phyloP scores from a whole-genome alignment of 2,329 filamentous ascomycete genomes.

The Fusarium tricinctum region DNA sequence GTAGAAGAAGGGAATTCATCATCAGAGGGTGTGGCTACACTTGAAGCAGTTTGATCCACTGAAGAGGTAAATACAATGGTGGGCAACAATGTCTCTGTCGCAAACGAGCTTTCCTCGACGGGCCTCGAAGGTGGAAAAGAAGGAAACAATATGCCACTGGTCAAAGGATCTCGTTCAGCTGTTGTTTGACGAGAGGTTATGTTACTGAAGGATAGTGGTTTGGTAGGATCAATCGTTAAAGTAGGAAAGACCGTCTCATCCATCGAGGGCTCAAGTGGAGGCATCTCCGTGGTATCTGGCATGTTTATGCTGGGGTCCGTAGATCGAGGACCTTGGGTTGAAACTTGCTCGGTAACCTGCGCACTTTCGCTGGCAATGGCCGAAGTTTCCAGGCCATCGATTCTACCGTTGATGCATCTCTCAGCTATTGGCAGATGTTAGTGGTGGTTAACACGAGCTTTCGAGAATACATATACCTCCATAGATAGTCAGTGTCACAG shows the following conservation, averaged over 20 bases:
- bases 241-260: background rate
- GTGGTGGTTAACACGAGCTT: too few relatives aligned
- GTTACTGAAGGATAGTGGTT: background rate
- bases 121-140: background rate
- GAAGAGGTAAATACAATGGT: background rate
- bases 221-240: background rate
- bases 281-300: background rate
- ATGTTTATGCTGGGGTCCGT: background rate
- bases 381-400: background rate
- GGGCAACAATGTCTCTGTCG: background rate
- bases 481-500: background rate
- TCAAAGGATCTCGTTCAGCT: background rate
- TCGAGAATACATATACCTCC: background rate
- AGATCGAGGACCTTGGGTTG: background rate
- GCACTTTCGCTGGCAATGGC: background rate
- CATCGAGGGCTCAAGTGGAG: background rate
- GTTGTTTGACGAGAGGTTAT: background rate
- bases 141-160: background rate
- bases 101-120: background rate
- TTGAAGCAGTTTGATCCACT: background rate
- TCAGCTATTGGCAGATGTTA: background rate
- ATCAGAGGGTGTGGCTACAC: too few relatives aligned
- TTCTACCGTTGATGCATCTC: conserved; percentile 1
- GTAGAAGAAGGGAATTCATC: background rate
- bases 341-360: background rate